phyloP scores from a whole-genome alignment of 768 basidiomycete genomes.

The Suillus paluster region DNA sequence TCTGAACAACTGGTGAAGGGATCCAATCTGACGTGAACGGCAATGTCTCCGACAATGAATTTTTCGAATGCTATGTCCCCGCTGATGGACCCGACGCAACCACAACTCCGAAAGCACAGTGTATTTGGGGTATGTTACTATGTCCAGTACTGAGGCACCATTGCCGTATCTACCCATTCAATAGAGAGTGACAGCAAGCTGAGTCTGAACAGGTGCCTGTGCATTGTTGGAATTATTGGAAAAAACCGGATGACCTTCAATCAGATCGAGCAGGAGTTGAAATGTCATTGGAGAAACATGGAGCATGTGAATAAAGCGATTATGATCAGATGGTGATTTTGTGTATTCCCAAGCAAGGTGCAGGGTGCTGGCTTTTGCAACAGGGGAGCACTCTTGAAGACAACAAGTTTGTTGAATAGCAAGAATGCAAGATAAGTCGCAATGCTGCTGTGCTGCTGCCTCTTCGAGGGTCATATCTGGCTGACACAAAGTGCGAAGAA shows the following conservation, averaged over 20 bases:
- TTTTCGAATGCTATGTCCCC: constrained; percentile 2
- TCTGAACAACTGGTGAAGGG: background rate
- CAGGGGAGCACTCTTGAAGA: constrained; percentile 3
- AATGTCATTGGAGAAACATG: too few relatives aligned
- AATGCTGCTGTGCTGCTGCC: background rate
- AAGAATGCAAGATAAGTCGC: constrained; percentile 1
- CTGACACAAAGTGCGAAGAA: too few relatives aligned
- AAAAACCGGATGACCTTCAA: constrained; percentile 26
- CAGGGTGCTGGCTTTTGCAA: constrained; percentile 29
- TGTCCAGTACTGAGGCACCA: constrained; percentile 26
- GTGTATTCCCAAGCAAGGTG: constrained; percentile 34
- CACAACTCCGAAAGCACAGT: too few relatives aligned
- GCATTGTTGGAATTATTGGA: constrained; percentile 29
- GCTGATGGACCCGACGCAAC: background rate
- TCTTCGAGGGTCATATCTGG: too few relatives aligned
- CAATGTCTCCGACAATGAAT: constrained; percentile 11
- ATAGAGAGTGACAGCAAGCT: constrained; percentile 36
- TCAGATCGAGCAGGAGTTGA: constrained; percentile 29
- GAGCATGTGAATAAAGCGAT: too few relatives aligned
- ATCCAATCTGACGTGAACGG: background rate
- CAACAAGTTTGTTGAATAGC: constrained; percentile 11
- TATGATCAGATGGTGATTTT: constrained; percentile 34
- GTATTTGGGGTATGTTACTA: constrained; percentile 16
- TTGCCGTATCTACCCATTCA: constrained; percentile 35
- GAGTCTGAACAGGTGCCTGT: constrained; percentile 34